Base-by-base conservation (phyloP, 2,329 filamentous ascomycete genomes). In the Diaporthe humulicola region DNA sequence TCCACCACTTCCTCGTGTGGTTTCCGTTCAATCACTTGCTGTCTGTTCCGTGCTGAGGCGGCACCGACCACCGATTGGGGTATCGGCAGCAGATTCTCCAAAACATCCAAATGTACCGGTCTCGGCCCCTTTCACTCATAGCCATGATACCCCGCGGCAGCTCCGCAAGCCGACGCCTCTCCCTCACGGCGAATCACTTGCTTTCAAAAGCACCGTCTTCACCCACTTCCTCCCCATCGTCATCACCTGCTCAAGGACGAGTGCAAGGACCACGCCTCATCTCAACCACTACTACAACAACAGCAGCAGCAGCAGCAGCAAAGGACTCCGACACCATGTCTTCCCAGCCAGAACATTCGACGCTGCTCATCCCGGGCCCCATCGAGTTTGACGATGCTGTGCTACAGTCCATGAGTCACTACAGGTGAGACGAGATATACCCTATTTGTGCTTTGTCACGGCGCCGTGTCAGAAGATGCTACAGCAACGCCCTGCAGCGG, bases 361-460 rank as follows among this genome's bases (percentile, higher is more conserved):
- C 96, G 73, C 89, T 99, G 85, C 92, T 99, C 86, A 98, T 99
- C 82, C 97, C 97, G 67, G 97, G 97, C 77, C 97, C 97, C 81
- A 98, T 98, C 84, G 96, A 98, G 87, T 98, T 98, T 83, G 96
- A 98, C 84, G 96, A 98, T 96, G 95, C 93, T 64, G 96, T 98
- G 76, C 91, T 98, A 70, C 91, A 96, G 85, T 95, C 95, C 76
- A 98, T 98, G 96, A 93, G 94, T 88, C 95, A 98, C 86, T 98
- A 93, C 87, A 96, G 94, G 94, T 95, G 87, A 81, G 86, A 72
- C 33, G 52, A 50, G n/a, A 54, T 52, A 45, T 48, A 48, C n/a
- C 60, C 60, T 15, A 22, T 15, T 15, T 28, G 45, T 54, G 19
- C 48, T 40, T 40, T 25, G 48, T 54, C 48, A 30, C 64, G n/a